Base-by-base conservation (phyloP, 169 alveolate genomes). In the Babesia bigemina region DNA sequence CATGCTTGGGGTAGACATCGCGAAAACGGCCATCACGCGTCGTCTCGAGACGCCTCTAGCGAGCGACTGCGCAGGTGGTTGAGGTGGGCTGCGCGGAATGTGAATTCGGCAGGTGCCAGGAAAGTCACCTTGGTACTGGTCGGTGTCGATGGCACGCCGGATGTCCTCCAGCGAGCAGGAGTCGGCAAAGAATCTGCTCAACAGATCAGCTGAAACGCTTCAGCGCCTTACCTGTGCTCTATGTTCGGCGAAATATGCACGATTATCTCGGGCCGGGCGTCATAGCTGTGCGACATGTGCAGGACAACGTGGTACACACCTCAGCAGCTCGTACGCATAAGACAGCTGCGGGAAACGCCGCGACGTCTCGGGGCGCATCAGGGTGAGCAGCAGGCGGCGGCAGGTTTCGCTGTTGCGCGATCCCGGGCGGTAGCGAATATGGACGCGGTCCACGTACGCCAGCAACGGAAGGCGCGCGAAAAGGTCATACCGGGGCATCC, bases 401-500 rank as follows among this genome's bases (percentile, higher is more conserved):
- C 88, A 81, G 11, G 88, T 81, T 22, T 81, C 88, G 60, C 70
- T 70, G 52, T 72, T 56, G 14, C 56, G 72, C 39, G 82, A 45
- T 17, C 88, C 88, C n/a, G 88, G 88, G 4, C 47, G 50, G 52
- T 81, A 81, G 22, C 78, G 69, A 39, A 81, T 56, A 52, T 81
- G 88, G 26, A 81, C 39, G 61, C 78, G 77, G 19, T 81, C 88
- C 21, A 81, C 72, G 57, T 71, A 81, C 7, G 88, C 48, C 17
- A 81, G 33, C n/a, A 81, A 45, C 14, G 83, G 84, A 11, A 81
- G 72, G 19, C 59, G 49, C 24, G 56, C 16, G 48, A 72, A 71
- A 2, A 81, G 59, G 44, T 81, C 78, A 44, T 81, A 81, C 29
- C 69, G 50, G 10, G 88, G 88, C 88, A 81, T 81, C n/a, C 24